Evolutionary conservation across 2,329 filamentous ascomycete species (phyloP).

Genomic region (Colletotrichum sp.): DNA sequence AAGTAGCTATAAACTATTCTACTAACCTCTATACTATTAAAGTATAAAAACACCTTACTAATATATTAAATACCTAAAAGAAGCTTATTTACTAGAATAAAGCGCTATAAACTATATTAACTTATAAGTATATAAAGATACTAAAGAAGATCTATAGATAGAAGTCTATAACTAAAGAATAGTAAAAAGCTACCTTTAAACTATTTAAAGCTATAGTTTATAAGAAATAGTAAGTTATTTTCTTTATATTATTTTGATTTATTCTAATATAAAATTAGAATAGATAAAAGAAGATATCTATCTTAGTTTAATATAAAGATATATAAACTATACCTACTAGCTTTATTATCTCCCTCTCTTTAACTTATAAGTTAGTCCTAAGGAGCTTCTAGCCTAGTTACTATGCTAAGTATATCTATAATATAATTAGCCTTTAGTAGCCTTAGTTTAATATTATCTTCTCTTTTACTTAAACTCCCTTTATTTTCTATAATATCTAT

Average conservation of each 20-base stretch:
- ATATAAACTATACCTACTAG: too few species aligned
- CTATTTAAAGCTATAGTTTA: too few species aligned
- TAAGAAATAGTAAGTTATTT: too few species aligned
- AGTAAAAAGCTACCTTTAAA: neutral
- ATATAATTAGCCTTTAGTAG: too few species aligned
- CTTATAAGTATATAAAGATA: neutral
- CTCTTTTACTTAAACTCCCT: neutral
- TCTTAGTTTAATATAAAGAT: too few species aligned
- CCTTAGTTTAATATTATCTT: neutral
- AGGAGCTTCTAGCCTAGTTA: accelerated
- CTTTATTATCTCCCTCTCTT: too few species aligned
- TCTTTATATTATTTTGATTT: too few species aligned
- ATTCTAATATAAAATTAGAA: too few species aligned
- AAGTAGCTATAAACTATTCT: neutral
- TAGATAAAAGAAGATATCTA: too few species aligned
- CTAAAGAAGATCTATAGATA: neutral
- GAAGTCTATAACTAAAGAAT: neutral
- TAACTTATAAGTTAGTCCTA: too few species aligned
- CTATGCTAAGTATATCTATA: neutral
- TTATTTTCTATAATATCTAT: too few species aligned
- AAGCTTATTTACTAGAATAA: neutral
- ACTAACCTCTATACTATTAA: neutral
- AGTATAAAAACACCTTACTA: accelerated
- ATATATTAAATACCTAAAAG: neutral
- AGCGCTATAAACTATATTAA: neutral